Conservation (phyloP, 306 rosid species). For the Purshia tridentata region DNA sequence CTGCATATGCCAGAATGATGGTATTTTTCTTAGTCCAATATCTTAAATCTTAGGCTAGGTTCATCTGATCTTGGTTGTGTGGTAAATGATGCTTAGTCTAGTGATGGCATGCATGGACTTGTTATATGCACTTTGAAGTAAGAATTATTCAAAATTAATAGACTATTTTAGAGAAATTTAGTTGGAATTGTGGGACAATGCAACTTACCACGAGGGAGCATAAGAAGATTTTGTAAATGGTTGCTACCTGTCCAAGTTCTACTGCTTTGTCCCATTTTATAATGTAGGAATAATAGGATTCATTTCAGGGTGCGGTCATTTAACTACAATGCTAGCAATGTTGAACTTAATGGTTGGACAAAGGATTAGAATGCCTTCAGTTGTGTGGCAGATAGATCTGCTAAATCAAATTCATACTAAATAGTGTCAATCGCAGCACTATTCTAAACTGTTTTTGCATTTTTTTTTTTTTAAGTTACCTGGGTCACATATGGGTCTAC, state of each 20-base stretch:
- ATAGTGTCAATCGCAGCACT: not conserved
- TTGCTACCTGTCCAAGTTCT: not conserved
- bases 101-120: not conserved
- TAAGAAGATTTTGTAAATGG: not conserved
- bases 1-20: slow-evolving; percentile 99
- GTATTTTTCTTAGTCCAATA: slow-evolving; percentile 36
- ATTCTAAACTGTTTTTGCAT: not conserved
- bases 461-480: not conserved
- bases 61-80: not conserved
- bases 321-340: not conserved
- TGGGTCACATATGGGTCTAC: not conserved
- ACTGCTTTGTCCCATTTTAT: not conserved
- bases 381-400: not conserved
- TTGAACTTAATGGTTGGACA: not conserved
- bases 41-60: not conserved
- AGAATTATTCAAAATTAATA: not conserved
- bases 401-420: not conserved
- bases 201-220: not conserved
- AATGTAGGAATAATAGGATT: not conserved
- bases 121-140: not conserved
- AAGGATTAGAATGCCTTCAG: not conserved
- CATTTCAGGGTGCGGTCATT: not conserved
- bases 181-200: not conserved
- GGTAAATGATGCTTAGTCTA: not conserved
- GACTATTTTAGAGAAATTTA: not conserved